Base-by-base conservation (phyloP, 106 monocot genomes). In the Dioscorea dumetorum region DNA sequence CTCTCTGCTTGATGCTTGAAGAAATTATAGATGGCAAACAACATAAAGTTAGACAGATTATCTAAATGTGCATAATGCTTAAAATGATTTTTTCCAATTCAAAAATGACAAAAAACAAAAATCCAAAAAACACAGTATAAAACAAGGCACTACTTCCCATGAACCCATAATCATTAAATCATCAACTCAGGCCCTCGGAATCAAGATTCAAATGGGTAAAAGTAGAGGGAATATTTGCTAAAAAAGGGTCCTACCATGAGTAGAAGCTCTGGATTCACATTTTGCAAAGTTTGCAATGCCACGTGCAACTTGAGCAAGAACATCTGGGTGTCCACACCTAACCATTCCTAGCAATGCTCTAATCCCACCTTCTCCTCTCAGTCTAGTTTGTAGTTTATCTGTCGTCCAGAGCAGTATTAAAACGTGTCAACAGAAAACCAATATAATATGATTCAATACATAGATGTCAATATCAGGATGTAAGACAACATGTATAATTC, bases 281-380 rank as follows among this genome's bases (percentile, higher is more conserved):
- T 99, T 99, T 24, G 97, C 97, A 72, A 92, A 99, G 69, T 99
- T 99, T 70, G 97, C 97, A 62, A 99, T 92, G n/a, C 97, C 97
- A 53, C 97, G 89, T 50, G 97, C 97, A 71, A 99, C 87, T 83
- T 99, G 97, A 13, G 97, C 97, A 77, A 99, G 91, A 73, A 99
- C 92, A 78, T 99, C 97, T 57, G 92, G 82, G 60, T 99, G 91
- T 33, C 87, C 84, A 66, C 90, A 99, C 61, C 81, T 90, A 49
- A 90, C 97, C 89, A 93, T 93, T 57, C 92, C 84, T 13, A 99
- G 71, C 69, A 99, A 85, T 67, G 97, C 90, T 77, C 78, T 93
- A 41, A 99, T 89, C 35, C 97, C 97, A 69, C 97, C 97, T 76
- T 91, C 97, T 20, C 49, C 76, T 79, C 84, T 99, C 21, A 99